Percentiles rank a stretch among this genome's conserved stretches.
Evolutionary conservation across 306 rosid genomes (phyloP).

Genomic region (Gynostemma pentaphyllum): DNA sequence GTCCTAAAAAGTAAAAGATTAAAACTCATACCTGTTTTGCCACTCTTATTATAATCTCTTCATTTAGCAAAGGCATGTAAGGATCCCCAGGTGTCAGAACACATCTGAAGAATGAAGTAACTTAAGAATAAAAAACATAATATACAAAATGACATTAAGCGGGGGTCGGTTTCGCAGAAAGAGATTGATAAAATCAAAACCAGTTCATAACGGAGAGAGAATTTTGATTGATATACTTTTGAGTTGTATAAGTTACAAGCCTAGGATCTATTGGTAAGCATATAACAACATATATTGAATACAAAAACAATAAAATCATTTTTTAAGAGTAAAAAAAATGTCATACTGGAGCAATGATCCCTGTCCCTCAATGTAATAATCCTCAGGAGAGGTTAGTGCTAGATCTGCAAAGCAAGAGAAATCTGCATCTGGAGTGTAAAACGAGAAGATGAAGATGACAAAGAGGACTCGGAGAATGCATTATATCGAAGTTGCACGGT

Average conservation of each 20-base stretch:
- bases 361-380: constrained; percentile 91
- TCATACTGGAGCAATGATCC: constrained; percentile 97
- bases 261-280: neutral
- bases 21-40: constrained; percentile 60
- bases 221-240: neutral
- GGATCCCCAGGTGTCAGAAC: constrained; percentile 98
- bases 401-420: constrained; percentile 97
- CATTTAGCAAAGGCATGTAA: constrained; percentile 91
- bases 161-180: neutral
- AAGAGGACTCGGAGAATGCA: constrained; percentile 94
- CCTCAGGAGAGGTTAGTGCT: constrained; percentile 88
- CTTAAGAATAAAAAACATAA: constrained; percentile 3
- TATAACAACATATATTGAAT: neutral
- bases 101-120: constrained; percentile 45
- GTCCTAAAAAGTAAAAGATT: neutral
- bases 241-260: neutral
- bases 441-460: no score
- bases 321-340: constrained; percentile 4
- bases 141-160: neutral
- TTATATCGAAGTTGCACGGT: constrained; percentile 97
- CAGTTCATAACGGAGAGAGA: neutral
- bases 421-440: constrained; percentile 97
- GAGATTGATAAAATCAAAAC: neutral
- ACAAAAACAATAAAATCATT: neutral
- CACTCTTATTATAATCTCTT: constrained; percentile 79